Base-by-base conservation (phyloP, 2,329 filamentous ascomycete species). In the Juglanconis juglandina region DNA sequence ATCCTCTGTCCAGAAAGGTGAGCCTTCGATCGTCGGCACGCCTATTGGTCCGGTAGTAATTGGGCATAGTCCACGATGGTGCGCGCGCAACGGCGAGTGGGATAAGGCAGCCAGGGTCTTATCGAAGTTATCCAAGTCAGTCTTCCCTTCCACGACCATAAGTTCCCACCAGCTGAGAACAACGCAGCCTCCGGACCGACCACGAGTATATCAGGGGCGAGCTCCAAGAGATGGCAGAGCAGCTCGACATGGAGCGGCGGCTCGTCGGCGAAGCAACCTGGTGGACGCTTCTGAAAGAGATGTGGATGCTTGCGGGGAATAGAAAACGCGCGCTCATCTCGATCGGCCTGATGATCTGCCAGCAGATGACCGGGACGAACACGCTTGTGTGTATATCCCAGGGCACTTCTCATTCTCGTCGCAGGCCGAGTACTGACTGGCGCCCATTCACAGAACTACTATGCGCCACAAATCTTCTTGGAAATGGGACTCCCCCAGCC, bases 401-500 rank as follows among this genome's bases (percentile, higher is more conserved):
- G 41, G n/a, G 11, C 24, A 9, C 14, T 30, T 8, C 10, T 24
- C 32, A 4, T 6, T 24, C 11, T 30, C 4, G 13, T 7, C 3
- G 6, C 34, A 30, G 13, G 34, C 6, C 33, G 5, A 5, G 8
- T 7, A 11, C 24, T 50, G 24, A 56, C 54, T n/a, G 7, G n/a
- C 7, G 13, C 13, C 24, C 5, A 13, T 13, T 6, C 1, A 8
- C 58, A 75, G 69, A 85, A 88, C 71, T 89, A 89, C 75, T 89
- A 89, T 67, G 85, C 86, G 0, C 88, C 88, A 0, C 81, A 83
- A 58, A 90, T 91, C 67, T 91, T 91, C 75, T 74, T 75, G 49
- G 80, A 84, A 66, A 77, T 91, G 3, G 88, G 88, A 17, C 79
- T 91, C 66, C 71, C 69, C 17, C 75, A 76, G 7, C 85, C 81